Evolutionary conservation across 108 stramenopile genomes (phyloP), one percentile per base, ranked within the genome.

Genomic region (Parietichytrium sp.): DNA sequence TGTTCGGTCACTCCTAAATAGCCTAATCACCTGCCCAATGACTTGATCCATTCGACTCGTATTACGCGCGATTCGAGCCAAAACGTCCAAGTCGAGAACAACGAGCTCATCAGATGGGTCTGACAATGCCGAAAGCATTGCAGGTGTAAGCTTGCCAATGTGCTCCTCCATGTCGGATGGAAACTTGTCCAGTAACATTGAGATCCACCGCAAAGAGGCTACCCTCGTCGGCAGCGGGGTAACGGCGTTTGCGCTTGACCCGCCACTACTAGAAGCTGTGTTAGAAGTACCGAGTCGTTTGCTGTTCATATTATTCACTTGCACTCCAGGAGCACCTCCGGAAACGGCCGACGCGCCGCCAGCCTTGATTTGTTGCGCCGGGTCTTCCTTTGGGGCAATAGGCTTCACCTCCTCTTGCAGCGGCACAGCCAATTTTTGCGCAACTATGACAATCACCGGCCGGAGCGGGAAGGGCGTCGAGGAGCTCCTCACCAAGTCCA

Each of bases 141-240:
- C 93, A 6, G 94, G 94, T 48, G 97, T 79, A 49, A 99, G 83
- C 18, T 93, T 88, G 47, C 92, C 85, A 31, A 97, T 90, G 83
- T 88, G 94, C 29, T 89, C 89, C 47, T 93, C 93, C 96, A 99
- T 97, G 78, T 95, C 95, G 3, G 82, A 81, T 48, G 86, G 86
- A 12, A 90, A 87, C 88, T 97, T 97, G 83, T 97, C 96, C 79
- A 97, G 90, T 79, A 99, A 86, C 98, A 99, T 97, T 55, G 95
- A 94, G 85, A 98, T 94, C 98, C 98, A 99, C 49, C 90, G 84
- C 81, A 98, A 78, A 0, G 90, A 84, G 27, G 94, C 94, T 92
- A 97, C 93, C 79, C 96, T 94, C 27, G 96, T 97, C 3, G 94
- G 94, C 33, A 97, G 95, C 85, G 96, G 92, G 80, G 93, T 23